phyloP scores from a whole-genome alignment of 768 basidiomycete genomes.

The Lactifluus volemus region DNA sequence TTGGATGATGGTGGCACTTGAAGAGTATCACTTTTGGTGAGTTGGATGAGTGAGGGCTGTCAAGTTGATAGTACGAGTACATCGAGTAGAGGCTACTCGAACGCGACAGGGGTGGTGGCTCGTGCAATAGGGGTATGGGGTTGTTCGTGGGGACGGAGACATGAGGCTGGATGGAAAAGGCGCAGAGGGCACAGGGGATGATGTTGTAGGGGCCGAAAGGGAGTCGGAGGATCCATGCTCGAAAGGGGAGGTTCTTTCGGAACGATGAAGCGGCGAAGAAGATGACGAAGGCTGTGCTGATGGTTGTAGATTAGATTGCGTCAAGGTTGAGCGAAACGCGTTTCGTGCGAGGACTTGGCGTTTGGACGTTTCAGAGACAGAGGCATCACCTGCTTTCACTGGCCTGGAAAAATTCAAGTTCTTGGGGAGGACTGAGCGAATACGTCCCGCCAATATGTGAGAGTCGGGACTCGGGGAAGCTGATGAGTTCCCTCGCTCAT shows the following conservation, averaged over 20 bases:
- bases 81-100: constrained; percentile 24
- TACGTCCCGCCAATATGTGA: constrained; percentile 24
- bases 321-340: constrained; percentile 26
- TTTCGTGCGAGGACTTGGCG: constrained; percentile 51
- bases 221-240: background rate
- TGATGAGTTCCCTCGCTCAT: constrained; percentile 5
- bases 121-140: background rate
- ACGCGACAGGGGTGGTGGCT: constrained; percentile 12
- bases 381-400: constrained; percentile 36
- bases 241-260: background rate
- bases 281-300: constrained; percentile 4
- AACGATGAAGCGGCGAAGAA: background rate
- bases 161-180: background rate
- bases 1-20: constrained; percentile 18
- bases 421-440: constrained; percentile 37
- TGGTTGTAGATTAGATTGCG: background rate
- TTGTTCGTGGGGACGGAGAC: constrained; percentile 13
- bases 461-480: constrained; percentile 22
- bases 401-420: constrained; percentile 59
- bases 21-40: constrained; percentile 10
- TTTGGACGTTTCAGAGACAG: constrained; percentile 33
- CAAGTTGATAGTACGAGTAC: constrained; percentile 27
- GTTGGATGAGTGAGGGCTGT: constrained; percentile 8
- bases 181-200: background rate
- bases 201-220: background rate